Base-by-base conservation (phyloP, 805 yeast species). In the Myxozyma sirexii region DNA sequence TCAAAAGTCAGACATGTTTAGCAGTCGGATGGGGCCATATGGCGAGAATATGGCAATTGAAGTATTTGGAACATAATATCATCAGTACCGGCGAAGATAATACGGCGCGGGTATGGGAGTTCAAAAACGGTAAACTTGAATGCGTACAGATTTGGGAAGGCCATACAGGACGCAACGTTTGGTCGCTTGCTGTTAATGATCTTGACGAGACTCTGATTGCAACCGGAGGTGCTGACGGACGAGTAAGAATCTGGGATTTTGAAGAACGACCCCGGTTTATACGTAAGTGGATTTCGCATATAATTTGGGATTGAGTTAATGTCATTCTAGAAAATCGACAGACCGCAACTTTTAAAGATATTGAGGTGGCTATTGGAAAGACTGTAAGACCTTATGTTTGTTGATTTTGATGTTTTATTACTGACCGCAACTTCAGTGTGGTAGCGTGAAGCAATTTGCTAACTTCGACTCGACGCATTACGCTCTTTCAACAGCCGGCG, bases 11-110 rank as follows among this genome's bases (percentile, higher is more conserved):
- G 0, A 67, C 74, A 10, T 73, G 84, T 35, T 66, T 88, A 41
- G 87, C 93, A 0, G 82, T 85, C 27, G 97, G 97, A 0, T 94
- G 97, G 97, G 99, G 98, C 13, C 99, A 94, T 71, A 86, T 88
- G 0, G 93, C 98, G 0, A 82, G 99, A 70, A 92, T 94, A 42
- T 94, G 99, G 99, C 81, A 82, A 44, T 75, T 93, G 46, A 79
- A 78, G 51, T 89, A 90, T 69, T 81, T 76, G 59, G 74, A 75
- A 4, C 66, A 72, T 17, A 69, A 65, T 4, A 67, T 85, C 0
- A 76, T 90, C 15, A 84, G 96, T 72, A 84, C 85, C 26, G 85
- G 96, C 4, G 99, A 94, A 72, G 99, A 94, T 72, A 83, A 92
- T 67, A 86, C 96, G 0, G 82, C 88, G 10, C 80, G 97, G 63